Percentiles rank a stretch among this genome's conserved stretches.
These are phyloP conservation scores for Vickermania ingenoplastis DNA, from an alignment of 208 protist genomes.

Conservation along the genomic window DNA sequence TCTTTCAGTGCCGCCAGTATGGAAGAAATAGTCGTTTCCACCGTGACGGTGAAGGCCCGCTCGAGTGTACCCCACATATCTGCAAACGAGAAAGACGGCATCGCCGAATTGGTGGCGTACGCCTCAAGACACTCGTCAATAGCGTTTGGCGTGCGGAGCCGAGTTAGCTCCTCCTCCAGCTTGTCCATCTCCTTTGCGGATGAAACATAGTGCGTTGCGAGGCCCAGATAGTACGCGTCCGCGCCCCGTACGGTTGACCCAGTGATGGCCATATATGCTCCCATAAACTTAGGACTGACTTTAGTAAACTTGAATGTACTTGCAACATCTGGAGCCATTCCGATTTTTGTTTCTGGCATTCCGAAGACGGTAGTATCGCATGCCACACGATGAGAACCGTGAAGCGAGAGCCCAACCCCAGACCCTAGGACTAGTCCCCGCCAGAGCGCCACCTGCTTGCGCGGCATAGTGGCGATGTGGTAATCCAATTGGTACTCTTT, in stretches of 20 bases:
- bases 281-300: conserved; percentile 27
- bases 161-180: conserved; percentile 43
- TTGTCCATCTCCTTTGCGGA: conserved; percentile 20
- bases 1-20: conserved; percentile 23
- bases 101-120: conserved; percentile 15
- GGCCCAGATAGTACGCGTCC: conserved; percentile 51
- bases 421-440: conserved; percentile 79
- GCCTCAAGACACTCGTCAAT: conserved; percentile 37
- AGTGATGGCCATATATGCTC: conserved; percentile 71
- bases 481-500: conserved; percentile 64
- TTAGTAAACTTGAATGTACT: conserved; percentile 62
- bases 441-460: conserved; percentile 66
- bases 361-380: conserved; percentile 70
- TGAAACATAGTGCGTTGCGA: conserved; percentile 79
- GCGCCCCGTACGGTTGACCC: conserved; percentile 59
- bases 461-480: conserved; percentile 49
- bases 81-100: conserved; percentile 38
- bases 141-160: conserved; percentile 15
- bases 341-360: conserved; percentile 83
- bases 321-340: conserved; percentile 73
- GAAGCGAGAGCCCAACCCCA: conserved; percentile 71
- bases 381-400: conserved; percentile 60
- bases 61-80: conserved; percentile 17
- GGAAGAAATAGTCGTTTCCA: conserved; percentile 22
- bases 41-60: conserved; percentile 22